Percentiles rank a stretch among this genome's conserved stretches.
These are phyloP conservation scores for Tricholoma matsutake DNA, from an alignment of 768 basidiomycete species.

Conservation along the genomic window DNA sequence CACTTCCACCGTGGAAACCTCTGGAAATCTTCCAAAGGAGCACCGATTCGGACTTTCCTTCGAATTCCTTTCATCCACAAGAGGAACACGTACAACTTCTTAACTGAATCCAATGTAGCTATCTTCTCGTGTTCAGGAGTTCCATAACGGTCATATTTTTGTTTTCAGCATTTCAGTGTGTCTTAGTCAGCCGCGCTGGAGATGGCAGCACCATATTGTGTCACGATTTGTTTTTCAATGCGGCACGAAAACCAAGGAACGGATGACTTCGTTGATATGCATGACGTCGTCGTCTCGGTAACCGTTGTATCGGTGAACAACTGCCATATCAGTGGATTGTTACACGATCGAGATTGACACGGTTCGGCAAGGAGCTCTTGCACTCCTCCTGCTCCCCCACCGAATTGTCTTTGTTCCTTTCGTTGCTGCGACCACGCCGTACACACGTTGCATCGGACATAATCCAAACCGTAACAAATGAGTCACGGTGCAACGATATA, in stretches of 20 bases:
- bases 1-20: background rate
- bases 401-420: background rate
- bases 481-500: background rate
- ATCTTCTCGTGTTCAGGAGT: too few species aligned
- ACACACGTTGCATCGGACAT: background rate
- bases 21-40: background rate
- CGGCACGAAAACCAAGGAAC: background rate
- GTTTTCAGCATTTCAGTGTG: too few species aligned
- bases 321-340: constrained; percentile 4
- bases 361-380: background rate
- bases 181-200: too few species aligned
- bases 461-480: background rate
- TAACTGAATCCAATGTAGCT: background rate
- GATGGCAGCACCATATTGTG: too few species aligned
- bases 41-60: background rate
- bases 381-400: background rate
- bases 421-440: background rate
- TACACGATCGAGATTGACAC: background rate
- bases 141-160: too few species aligned
- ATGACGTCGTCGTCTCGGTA: constrained; percentile 21
- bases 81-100: background rate
- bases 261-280: background rate
- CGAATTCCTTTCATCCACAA: background rate
- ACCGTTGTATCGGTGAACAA: constrained; percentile 14
- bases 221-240: background rate